Percentiles rank a stretch among this genome's conserved stretches.
phyloP scores from a whole-genome alignment of 139 green algal species.

The Chlorella sorokiniana region DNA sequence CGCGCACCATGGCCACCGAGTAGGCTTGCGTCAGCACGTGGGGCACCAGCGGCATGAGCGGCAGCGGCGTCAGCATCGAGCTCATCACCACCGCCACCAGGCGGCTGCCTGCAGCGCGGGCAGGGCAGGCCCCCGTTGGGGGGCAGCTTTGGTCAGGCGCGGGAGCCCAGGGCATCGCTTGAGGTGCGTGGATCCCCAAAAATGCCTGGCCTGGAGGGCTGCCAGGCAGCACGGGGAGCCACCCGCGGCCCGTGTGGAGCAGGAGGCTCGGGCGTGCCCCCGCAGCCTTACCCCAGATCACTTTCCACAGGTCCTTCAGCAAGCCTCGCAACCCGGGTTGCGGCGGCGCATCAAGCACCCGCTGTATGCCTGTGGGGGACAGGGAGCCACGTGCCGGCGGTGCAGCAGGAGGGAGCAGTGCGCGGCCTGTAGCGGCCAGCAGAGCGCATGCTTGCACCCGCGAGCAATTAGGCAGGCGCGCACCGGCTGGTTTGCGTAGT shows the following conservation, averaged over 20 bases:
- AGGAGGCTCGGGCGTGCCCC: not conserved
- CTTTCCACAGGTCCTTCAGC: not conserved
- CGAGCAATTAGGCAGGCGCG: not conserved
- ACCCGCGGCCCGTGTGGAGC: no score
- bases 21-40: not conserved
- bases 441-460: not conserved
- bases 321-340: not conserved
- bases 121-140: not conserved
- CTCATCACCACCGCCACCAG: not conserved
- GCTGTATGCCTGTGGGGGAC: slow-evolving; percentile 22
- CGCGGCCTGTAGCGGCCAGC: not conserved
- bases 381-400: not conserved
- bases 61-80: not conserved
- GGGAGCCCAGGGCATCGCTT: no score
- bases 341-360: not conserved
- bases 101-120: not conserved
- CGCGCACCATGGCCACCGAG: slow-evolving; percentile 6
- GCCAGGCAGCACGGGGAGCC: not conserved
- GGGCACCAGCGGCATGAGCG: slow-evolving; percentile 10
- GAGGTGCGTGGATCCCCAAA: no score
- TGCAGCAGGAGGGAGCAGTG: not conserved
- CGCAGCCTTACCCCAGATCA: slow-evolving; percentile 6
- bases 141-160: no score
- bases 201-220: no score
- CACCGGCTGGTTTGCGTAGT: not conserved